These are phyloP conservation scores for Metschnikowia lachancei DNA, from an alignment of 805 yeast genomes.

Conservation along the genomic window DNA sequence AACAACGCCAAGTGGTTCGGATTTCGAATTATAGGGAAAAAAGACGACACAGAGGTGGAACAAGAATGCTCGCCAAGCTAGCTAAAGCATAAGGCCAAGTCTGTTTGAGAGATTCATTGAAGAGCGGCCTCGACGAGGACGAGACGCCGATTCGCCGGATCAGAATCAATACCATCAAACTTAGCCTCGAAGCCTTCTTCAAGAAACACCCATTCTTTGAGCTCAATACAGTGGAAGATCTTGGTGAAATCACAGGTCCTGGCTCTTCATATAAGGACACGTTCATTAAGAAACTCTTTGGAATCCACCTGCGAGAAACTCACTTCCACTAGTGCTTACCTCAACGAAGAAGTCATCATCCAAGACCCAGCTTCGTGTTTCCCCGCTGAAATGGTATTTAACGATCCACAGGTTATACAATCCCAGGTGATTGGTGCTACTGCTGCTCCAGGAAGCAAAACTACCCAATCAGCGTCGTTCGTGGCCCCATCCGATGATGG, in stretches of 20 bases:
- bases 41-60: too few species aligned
- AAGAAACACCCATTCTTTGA: slow-evolving; percentile 39
- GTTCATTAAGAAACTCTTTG: slow-evolving; percentile 72
- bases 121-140: slow-evolving; percentile 47
- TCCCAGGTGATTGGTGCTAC: slow-evolving; percentile 83
- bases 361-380: slow-evolving; percentile 98
- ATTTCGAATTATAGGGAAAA: too few species aligned
- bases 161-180: slow-evolving; percentile 64
- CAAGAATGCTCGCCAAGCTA: slow-evolving; percentile 75
- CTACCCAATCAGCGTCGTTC: slow-evolving; percentile 83
- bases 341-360: slow-evolving; percentile 74
- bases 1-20: too few species aligned
- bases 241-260: slow-evolving; percentile 41
- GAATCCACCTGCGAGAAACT: slow-evolving; percentile 78
- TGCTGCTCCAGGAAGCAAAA: slow-evolving; percentile 98
- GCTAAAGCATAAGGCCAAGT: slow-evolving; percentile 62
- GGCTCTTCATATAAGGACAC: slow-evolving; percentile 72
- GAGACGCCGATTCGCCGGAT: slow-evolving; percentile 81
- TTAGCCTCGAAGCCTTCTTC: slow-evolving; percentile 38
- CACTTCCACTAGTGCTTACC: slow-evolving; percentile 65
- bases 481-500: slow-evolving; percentile 32
- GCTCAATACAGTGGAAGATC: slow-evolving; percentile 44
- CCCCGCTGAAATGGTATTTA: slow-evolving; percentile 77
- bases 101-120: slow-evolving; percentile 45
- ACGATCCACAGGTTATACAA: slow-evolving; percentile 48